phyloP scores from a whole-genome alignment of 805 yeast genomes.

The Pichia cephalocereana region DNA sequence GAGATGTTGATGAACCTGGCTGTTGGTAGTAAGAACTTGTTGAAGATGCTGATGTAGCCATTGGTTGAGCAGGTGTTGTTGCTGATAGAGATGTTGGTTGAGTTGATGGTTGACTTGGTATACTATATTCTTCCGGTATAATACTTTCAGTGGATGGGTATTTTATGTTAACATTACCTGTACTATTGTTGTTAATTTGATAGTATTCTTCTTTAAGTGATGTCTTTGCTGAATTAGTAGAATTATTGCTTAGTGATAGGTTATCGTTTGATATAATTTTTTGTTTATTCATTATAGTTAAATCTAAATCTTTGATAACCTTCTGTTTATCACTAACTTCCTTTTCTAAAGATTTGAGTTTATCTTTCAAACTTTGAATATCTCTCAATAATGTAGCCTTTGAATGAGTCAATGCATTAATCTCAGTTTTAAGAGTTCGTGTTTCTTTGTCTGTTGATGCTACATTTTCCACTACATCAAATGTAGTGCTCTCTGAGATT shows the following conservation, averaged over 20 bases:
- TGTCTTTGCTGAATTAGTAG: slow-evolving; percentile 1
- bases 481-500: slow-evolving; percentile 34
- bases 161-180: neutral
- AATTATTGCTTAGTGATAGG: neutral
- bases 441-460: slow-evolving; percentile 32
- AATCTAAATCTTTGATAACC: slow-evolving; percentile 12
- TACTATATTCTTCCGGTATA: neutral
- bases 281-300: slow-evolving; percentile 1
- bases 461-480: slow-evolving; percentile 16
- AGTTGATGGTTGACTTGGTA: neutral
- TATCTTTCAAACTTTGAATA: slow-evolving; percentile 38
- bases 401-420: slow-evolving; percentile 29
- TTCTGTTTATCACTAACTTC: slow-evolving; percentile 30
- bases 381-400: slow-evolving; percentile 40
- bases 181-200: neutral
- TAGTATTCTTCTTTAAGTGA: slow-evolving; percentile 8
- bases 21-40: slow-evolving; percentile 1
- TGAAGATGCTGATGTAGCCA: neutral
- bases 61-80: neutral
- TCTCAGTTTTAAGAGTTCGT: slow-evolving; percentile 30
- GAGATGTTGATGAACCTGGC: neutral
- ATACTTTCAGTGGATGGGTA: neutral
- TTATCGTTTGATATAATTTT: slow-evolving; percentile 1
- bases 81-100: neutral
- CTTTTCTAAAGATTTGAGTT: slow-evolving; percentile 36